phyloP scores from a whole-genome alignment of 1,284 basidiomycete genomes.

The Coriolopsis trogii region DNA sequence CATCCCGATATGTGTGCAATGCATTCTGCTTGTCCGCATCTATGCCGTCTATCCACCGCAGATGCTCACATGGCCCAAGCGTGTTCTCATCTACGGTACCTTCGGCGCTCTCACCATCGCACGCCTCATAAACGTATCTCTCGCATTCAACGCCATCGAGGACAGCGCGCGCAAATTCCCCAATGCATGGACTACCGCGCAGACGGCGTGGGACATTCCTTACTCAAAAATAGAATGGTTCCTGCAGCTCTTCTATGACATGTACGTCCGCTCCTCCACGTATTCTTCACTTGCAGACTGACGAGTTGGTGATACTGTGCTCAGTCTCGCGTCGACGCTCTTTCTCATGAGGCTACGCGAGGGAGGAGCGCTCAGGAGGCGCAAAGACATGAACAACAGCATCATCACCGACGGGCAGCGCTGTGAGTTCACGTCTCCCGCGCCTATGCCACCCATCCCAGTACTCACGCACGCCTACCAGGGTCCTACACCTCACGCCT shows the following conservation, averaged over 20 bases:
- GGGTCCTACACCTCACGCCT: neutral
- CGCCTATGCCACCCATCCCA: neutral
- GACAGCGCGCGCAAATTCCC: neutral
- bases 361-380: neutral
- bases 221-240: conserved; percentile 30
- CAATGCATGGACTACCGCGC: neutral
- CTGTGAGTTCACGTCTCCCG: neutral
- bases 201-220: neutral
- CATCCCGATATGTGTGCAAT: conserved; percentile 26
- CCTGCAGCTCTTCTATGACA: conserved; percentile 32
- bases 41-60: conserved; percentile 24
- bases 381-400: neutral
- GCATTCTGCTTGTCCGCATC: conserved; percentile 28
- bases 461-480: neutral
- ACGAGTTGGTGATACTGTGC: neutral
- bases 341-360: neutral
- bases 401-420: neutral
- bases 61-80: neutral
- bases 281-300: neutral
- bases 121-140: neutral
- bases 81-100: neutral
- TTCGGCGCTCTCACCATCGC: neutral
- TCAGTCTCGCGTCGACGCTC: neutral
- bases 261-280: conserved; percentile 13
- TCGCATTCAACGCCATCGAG: neutral